Evolutionary conservation across 2,329 filamentous ascomycete genomes (phyloP), one percentile per base, ranked within the genome.

Genomic region (Colletotrichum truncatum): DNA sequence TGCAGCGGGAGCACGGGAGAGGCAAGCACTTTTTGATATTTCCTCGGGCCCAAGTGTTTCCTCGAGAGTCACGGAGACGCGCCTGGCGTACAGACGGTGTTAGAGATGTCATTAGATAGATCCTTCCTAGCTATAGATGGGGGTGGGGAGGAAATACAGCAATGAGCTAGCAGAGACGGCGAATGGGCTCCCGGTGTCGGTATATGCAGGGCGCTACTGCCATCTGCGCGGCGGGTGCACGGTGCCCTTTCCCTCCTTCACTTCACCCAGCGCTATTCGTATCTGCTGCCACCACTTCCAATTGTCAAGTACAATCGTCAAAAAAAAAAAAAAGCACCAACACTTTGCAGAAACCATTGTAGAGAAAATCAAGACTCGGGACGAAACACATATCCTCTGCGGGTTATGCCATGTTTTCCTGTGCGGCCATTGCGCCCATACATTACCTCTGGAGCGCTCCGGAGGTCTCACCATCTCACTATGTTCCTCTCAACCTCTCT

Each of bases 401-500:
- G 48, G 52, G 16, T 41, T 45, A 58, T 63, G 60, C 53, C 43
- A 58, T 30, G n/a, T 21, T 21, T 36, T 52, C 36, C 6, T 14
- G 45, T 45, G 25, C 43, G 28, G 21, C 6, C 53, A 43, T 57
- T 49, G 58, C 58, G 51, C 46, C 28, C 21, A 36, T 51, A 34
- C 25, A 4, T 8, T 43, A 18, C 14, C 14, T 8, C 43, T 34
- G 54, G 55, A 39, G n/a, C 7, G 7, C 32, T 49, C 39, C 32
- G 23, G 16, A n/a, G n/a, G 34, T n/a, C 41, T 30, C 32, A 18
- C 34, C 28, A 21, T 39, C 25, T 43, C 28, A 16, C 30, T 53
- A 4, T 23, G 36, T 25, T 28, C 11, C 23, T 18, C n/a, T 26
- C 28, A 48, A 16, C 34, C 34, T 51, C 39, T 52, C 23, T 23